Base-by-base conservation (phyloP, 805 yeast genomes). In the Metschnikowia similis region DNA sequence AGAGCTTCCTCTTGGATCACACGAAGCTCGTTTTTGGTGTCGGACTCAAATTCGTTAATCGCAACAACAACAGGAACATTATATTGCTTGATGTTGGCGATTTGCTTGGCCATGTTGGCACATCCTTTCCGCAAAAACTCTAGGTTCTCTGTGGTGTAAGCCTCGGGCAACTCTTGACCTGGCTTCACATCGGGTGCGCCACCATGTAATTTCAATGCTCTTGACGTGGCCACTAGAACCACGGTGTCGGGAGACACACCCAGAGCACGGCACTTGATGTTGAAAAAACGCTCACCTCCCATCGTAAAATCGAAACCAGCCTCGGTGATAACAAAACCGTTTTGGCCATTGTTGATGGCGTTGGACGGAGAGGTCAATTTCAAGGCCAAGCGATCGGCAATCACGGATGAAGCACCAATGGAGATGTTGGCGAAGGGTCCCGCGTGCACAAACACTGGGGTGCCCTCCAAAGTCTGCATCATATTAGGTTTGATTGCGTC, bases 251-350 rank as follows among this genome's bases (percentile, higher is more conserved):
- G 98, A 36, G 77, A 72, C 51, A 87, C 77, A 4, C 96, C 97
- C 36, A 95, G 86, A 16, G 96, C 79, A 67, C 98, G 84, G 70
- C 97, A 90, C 75, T 92, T 92, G 69, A 92, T 92, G 75, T 92
- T 89, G 71, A 92, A 81, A 74, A 92, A 92, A 63, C 98, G 81
- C 76, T 92, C 99, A 60, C 98, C 98, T 57, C 99, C 99, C 98
- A 92, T 92, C 44, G 97, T 92, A 77, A 94, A 92, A 71, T 92
- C 98, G 72, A 92, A 92, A 47, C 99, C 99, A 36, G 98, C 97
- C 70, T 92, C 99, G 45, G 99, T 92, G 53, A 92, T 89, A 48
- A 90, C 98, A 65, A 81, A 92, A 57, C 98, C 98, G 53, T 76
- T 74, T 49, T 59, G 52, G 48, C 82, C 78, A 53, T 60, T 67